A percentile compares a stretch with the other conserved stretches of the same genome.
Evolutionary conservation across 352 stramenopile genomes (phyloP).

Genomic region (Globisporangium camurandrum): DNA sequence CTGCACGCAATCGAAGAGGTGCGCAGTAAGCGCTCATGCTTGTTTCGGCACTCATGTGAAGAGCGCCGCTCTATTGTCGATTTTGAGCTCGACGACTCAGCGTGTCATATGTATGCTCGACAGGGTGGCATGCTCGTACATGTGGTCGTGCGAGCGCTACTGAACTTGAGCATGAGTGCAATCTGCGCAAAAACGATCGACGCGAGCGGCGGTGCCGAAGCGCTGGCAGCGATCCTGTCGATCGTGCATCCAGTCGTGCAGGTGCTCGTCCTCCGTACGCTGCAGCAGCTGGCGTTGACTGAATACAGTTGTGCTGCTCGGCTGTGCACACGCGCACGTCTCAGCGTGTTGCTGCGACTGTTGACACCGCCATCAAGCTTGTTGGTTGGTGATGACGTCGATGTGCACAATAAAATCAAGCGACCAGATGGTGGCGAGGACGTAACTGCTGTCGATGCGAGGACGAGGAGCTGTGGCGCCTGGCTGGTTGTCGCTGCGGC

Average conservation of each 20-base stretch:
- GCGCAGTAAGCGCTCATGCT: neutral
- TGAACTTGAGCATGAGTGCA: conserved; percentile 14
- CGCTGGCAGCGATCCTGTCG: conserved; percentile 12
- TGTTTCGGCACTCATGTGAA: no score
- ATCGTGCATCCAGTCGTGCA: conserved; percentile 5
- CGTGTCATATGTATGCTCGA: neutral
- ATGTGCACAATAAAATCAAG: neutral
- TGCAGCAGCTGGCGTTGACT: conserved; percentile 8
- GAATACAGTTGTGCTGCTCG: neutral
- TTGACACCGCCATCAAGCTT: neutral
- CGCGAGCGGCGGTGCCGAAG: conserved; percentile 2
- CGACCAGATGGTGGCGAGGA: neutral
- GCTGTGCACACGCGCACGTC: conserved; percentile 2
- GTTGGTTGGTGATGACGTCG: neutral
- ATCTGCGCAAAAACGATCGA: conserved; percentile 4
- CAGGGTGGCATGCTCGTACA: conserved; percentile 17
- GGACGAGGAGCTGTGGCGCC: neutral
- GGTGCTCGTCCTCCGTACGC: conserved; percentile 12
- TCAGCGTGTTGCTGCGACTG: conserved; percentile 5
- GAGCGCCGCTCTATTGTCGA: no score
- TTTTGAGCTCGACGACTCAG: no score
- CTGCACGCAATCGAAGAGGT: conserved; percentile 1
- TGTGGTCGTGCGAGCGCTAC: conserved; percentile 6
- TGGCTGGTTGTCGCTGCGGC: neutral
- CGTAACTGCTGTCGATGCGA: conserved; percentile 1